Percentiles rank a stretch among this genome's conserved stretches.
Conservation (phyloP, 495 filamentous ascomycete species). For the Neurospora sp. region DNA sequence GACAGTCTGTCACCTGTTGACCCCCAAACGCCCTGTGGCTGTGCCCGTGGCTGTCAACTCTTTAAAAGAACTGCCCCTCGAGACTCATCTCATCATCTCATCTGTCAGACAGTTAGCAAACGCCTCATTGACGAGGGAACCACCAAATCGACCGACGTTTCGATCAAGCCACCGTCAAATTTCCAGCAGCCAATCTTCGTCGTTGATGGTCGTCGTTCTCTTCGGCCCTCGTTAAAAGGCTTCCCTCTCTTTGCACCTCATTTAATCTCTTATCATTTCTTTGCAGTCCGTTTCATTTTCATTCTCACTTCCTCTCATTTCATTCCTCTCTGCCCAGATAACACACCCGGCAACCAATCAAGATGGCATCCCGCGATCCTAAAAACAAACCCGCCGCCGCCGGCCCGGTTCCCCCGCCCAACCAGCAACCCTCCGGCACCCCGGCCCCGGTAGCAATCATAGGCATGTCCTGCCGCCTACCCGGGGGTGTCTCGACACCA, state of each 20-base stretch:
- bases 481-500: slow-evolving; percentile 31
- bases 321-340: too few species aligned
- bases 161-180: background rate
- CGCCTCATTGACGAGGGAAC: background rate
- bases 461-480: slow-evolving; percentile 39
- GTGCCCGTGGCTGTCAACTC: background rate
- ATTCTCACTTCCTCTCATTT: background rate
- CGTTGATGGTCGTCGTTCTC: background rate
- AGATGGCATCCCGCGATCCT: background rate
- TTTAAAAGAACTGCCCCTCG: background rate
- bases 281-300: background rate
- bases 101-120: background rate
- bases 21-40: background rate
- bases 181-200: background rate
- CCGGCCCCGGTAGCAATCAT: slow-evolving; percentile 28
- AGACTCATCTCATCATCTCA: background rate
- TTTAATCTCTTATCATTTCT: background rate
- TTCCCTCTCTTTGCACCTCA: background rate
- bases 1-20: background rate
- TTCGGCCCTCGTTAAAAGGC: background rate
- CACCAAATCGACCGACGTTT: background rate
- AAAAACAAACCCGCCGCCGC: background rate
- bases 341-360: background rate
- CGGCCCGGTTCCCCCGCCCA: slow-evolving; percentile 7
- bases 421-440: slow-evolving; percentile 14